Evolutionary conservation across 2,329 filamentous ascomycete genomes (phyloP).

Genomic region (Claviceps digitariae): DNA sequence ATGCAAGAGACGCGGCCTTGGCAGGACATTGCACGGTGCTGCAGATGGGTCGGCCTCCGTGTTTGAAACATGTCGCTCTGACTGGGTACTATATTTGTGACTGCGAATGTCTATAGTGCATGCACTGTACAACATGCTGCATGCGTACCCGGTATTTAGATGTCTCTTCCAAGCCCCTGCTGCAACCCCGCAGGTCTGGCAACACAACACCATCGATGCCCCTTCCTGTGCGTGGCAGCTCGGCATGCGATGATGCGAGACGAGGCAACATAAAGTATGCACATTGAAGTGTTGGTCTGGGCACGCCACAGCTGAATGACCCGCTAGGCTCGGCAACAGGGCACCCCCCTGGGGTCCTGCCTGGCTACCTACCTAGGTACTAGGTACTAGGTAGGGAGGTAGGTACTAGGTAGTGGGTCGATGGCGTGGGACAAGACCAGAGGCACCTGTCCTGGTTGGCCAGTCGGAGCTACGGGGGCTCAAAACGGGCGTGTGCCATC

Average conservation of each 20-base stretch:
- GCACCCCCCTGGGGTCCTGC: not conserved
- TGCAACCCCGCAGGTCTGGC: not conserved
- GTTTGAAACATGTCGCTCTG: too few relatives aligned
- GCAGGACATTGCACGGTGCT: too few relatives aligned
- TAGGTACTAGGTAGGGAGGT: too few relatives aligned
- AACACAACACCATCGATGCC: not conserved
- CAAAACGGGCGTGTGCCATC: slow-evolving; percentile 3
- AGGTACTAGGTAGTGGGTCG: too few relatives aligned
- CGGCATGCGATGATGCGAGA: not conserved
- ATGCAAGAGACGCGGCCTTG: too few relatives aligned
- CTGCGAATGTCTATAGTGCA: not conserved
- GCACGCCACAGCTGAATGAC: not conserved
- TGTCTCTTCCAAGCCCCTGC: not conserved
- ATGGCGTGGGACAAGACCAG: not conserved
- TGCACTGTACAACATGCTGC: too few relatives aligned
- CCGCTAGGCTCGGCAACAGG: slow-evolving; percentile 1
- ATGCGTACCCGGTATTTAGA: not conserved
- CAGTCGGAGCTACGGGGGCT: not conserved
- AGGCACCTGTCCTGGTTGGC: not conserved
- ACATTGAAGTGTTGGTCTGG: not conserved
- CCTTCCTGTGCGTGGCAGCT: not conserved
- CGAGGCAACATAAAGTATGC: not conserved
- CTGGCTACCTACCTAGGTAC: too few relatives aligned
- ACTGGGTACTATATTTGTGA: not conserved
- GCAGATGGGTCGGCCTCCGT: too few relatives aligned